Evolutionary conservation across 805 yeast genomes (phyloP).

Genomic region (Pichia nakasei): DNA sequence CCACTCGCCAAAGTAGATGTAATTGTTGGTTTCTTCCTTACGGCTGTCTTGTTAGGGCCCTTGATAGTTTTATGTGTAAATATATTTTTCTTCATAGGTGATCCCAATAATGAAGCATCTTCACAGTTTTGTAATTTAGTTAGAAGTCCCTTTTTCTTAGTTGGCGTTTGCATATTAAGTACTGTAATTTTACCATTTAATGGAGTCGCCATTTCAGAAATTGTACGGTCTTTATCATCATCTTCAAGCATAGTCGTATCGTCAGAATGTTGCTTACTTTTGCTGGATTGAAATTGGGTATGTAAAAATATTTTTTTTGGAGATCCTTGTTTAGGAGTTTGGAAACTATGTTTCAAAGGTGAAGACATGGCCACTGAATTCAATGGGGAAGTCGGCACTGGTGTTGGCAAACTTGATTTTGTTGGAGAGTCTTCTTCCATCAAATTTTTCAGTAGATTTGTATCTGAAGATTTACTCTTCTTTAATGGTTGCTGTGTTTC

Average conservation of each 20-base stretch:
- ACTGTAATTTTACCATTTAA: constrained; percentile 19
- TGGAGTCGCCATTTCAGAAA: constrained; percentile 18
- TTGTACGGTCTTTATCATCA: constrained; percentile 10
- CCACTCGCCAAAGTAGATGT: constrained; percentile 81
- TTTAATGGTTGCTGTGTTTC: not conserved
- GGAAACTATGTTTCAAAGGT: constrained; percentile 25
- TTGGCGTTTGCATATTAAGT: constrained; percentile 20
- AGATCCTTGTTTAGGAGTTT: constrained; percentile 16
- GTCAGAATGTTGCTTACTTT: not conserved
- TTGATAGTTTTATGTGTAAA: constrained; percentile 22
- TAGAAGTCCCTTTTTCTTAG: constrained; percentile 22
- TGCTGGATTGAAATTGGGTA: not conserved
- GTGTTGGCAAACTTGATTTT: constrained; percentile 5
- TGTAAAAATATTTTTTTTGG: constrained; percentile 12
- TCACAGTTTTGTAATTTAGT: constrained; percentile 26
- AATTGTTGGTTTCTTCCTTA: constrained; percentile 39
- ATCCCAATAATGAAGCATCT: constrained; percentile 28
- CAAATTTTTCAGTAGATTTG: not conserved
- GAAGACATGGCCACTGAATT: constrained; percentile 12
- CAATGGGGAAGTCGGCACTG: constrained; percentile 10
- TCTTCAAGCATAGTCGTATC: constrained; percentile 2
- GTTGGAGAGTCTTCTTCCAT: not conserved
- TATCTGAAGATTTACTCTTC: not conserved
- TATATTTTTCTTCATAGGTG: constrained; percentile 24
- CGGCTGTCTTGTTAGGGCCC: constrained; percentile 37